Evolutionary conservation across 805 yeast species (phyloP), one percentile per base, ranked within the genome.

Genomic region (Suhomyces emberorum): DNA sequence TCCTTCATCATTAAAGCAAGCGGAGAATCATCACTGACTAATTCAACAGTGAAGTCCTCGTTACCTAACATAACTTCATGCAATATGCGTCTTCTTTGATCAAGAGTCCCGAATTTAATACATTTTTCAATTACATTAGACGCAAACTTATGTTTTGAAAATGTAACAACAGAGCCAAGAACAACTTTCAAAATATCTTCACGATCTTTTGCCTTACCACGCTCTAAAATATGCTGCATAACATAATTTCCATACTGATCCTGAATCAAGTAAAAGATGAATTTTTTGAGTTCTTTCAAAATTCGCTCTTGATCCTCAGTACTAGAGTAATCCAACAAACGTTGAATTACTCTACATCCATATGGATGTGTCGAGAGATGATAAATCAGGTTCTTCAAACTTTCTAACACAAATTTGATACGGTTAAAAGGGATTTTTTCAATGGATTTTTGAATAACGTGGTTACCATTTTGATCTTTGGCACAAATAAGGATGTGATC

Each of bases 191-290:
- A 70, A 33, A 93, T 81, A 32, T 58, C 66, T 38, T 70, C 74
- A 12, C 82, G 75, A 50, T 84, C 88, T 17, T 65, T 69, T 12
- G 61, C 51, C n/a, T 66, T 62, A n/a, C 95, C 95, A 41, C 82
- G 77, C 59, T 88, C 95, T 45, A 93, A 76, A 37, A 93, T 84
- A 59, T 93, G 97, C 61, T 93, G 99, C 54, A 93, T 88, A 26
- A 93, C 98, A 55, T 93, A 93, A 65, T 93, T 93, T 42, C 99
- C 99, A 59, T 88, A 93, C 65, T 93, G 98, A 57, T 93, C 98
- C 57, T 88, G 95, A 39, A 89, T 85, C 52, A 93, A 71, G 52
- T 77, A 80, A 45, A 76, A 82, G 16, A 87, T 76, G 52, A 77
- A 83, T 34, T 79, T 75, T 48, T 81, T 81, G 51, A 93, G 69